Evolutionary conservation across 2,329 filamentous ascomycete species (phyloP), one percentile per base, ranked within the genome.

Genomic region (Phialophora tarda): DNA sequence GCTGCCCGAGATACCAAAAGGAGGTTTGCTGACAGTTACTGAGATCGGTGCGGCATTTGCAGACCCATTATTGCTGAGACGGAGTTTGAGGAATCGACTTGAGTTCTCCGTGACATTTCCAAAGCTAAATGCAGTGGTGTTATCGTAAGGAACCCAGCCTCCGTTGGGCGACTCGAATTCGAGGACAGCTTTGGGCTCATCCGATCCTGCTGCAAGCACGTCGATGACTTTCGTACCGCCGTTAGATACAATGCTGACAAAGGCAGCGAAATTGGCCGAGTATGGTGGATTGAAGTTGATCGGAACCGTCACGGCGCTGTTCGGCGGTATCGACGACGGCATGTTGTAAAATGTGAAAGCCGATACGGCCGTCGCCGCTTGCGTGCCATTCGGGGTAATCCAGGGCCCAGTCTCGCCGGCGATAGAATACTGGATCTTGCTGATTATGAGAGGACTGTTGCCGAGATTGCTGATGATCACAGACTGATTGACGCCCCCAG

Each of bases 21-120:
- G 86, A 3, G 85, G 85, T 72, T 88, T 88, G 0, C 86, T 88
- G 2, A 88, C 84, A 0, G 85, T 87, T 14, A 88, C 75, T 0
- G 82, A 84, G 1, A 88, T 78, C 23, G 81, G 79, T 59, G 83
- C 82, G 65, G 83, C 82, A 44, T 73, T 76, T 1, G 80, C 75
- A 1, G 80, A 80, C 8, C 82, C 84, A 56, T 80, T 81, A 71
- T 88, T 88, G 41, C 82, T 85, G 26, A 88, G 73, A 0, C 86
- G 81, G 74, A 88, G 78, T 59, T 80, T 81, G 3, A 86, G 78
- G 3, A 78, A 79, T 0, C 76, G 77, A 0, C 81, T 82, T 0
- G 77, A 81, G 44, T 85, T 85, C 71, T 86, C 80, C 0, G 80
- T 82, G 2, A 88, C 85, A 47, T 83, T 82, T 14, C 85, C 86